Evolutionary conservation across 768 basidiomycete species (phyloP).

Genomic region (Exidia glandulosa): DNA sequence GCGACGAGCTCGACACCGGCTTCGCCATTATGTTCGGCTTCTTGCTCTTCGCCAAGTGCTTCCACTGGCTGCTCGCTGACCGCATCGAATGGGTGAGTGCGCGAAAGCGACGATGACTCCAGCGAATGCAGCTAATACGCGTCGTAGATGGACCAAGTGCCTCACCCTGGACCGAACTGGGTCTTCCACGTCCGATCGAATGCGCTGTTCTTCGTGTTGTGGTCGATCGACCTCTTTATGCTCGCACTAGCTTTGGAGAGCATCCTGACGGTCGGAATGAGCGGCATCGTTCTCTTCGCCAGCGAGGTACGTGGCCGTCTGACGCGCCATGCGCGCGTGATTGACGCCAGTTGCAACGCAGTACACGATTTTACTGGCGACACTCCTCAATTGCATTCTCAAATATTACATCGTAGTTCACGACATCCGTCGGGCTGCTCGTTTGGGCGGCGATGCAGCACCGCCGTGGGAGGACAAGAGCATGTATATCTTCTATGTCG

Average conservation of each 20-base stretch:
- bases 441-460: constrained; percentile 70
- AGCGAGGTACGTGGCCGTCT: constrained; percentile 56
- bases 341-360: constrained; percentile 21
- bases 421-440: constrained; percentile 70
- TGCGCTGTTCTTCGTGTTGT: constrained; percentile 61
- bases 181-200: constrained; percentile 82
- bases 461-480: constrained; percentile 97
- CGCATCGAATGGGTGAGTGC: constrained; percentile 84
- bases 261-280: constrained; percentile 66
- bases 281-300: constrained; percentile 90
- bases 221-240: constrained; percentile 64
- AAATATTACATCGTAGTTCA: constrained; percentile 76
- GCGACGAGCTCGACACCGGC: constrained; percentile 86
- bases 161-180: constrained; percentile 71
- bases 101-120: neutral
- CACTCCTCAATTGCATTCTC: constrained; percentile 60
- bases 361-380: constrained; percentile 86
- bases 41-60: constrained; percentile 88
- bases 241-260: constrained; percentile 72
- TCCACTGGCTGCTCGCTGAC: constrained; percentile 94
- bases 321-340: constrained; percentile 5
- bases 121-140: neutral
- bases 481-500: constrained; percentile 94
- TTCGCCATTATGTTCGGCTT: constrained; percentile 94
- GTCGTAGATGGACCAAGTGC: constrained; percentile 91